Base-by-base conservation (phyloP, 306 rosid species). In the Casuarina glauca region DNA sequence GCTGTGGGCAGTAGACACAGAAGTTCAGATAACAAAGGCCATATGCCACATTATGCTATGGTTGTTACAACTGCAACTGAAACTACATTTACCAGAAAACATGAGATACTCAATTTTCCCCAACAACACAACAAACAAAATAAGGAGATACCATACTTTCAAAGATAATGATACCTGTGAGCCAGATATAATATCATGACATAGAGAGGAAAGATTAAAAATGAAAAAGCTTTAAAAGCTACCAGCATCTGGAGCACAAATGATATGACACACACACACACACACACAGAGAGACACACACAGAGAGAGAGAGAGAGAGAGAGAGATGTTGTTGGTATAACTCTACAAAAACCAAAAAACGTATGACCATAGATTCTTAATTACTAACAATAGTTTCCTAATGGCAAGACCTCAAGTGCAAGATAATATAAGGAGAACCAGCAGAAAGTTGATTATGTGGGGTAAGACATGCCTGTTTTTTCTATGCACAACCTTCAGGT, bases 401-500 rank as follows among this genome's bases (percentile, higher is more conserved):
- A 75, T 19, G 41, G 48, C 49, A 61, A 17, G 35, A 81, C 75
- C 53, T 77, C 44, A 32, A 48, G 41, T 53, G 10, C 76, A 75
- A 39, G 32, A 35, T 26, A 26, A 26, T 26, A 26, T 26, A 69
- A 66, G 17, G 42, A 66, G 50, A 41, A 42, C 16, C 50, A 66
- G 50, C 50, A 41, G 15, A 42, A 66, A 64, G 16, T 72, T 62
- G 8, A 68, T 52, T 58, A 53, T 1, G 67, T 26, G 63, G 70
- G 62, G 77, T 72, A 57, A 78, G 53, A 85, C 89, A 51, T 85
- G 84, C 99, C 98, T 96, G 98, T 96, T 96, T 88, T 96, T 96
- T 83, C 98, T 79, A 83, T 96, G 99, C 88, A 96, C 98, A 77
- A 96, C 91, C 92, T 88, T 93, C 74, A 96, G 97, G 85, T 93